Evolutionary conservation across 495 filamentous ascomycete genomes (phyloP).

Genomic region (Cercophora sp.): DNA sequence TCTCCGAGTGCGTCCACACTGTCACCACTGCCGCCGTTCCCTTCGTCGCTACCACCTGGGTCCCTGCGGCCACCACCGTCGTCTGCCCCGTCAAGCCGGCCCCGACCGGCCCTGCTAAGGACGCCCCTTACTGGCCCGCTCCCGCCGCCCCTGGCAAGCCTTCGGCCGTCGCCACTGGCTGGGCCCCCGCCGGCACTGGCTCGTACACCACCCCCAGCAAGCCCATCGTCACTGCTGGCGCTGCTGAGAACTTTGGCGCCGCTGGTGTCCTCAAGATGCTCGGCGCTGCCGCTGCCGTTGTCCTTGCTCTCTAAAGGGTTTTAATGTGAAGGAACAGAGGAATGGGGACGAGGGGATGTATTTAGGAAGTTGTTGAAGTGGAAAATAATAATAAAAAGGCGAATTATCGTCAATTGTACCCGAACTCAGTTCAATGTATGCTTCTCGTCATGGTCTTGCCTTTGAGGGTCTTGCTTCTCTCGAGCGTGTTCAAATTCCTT

Average conservation of each 20-base stretch:
- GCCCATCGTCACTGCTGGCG: constrained; percentile 11
- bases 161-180: neutral
- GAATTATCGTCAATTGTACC: neutral
- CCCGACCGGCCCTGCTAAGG: neutral
- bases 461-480: neutral
- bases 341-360: neutral
- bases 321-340: no score
- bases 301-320: constrained; percentile 9
- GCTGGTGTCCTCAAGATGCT: constrained; percentile 1
- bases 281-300: constrained; percentile 3
- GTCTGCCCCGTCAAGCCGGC: neutral
- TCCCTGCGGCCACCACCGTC: constrained; percentile 3
- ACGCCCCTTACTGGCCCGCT: neutral
- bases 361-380: neutral
- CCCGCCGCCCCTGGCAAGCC: neutral
- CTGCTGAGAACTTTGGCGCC: constrained; percentile 4
- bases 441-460: neutral
- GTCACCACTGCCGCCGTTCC: neutral
- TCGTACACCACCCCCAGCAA: constrained; percentile 2
- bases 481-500: no score
- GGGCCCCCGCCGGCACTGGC: constrained; percentile 6
- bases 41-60: constrained; percentile 1
- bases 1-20: constrained; percentile 4
- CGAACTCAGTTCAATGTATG: neutral
- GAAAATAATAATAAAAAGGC: neutral